Base-by-base conservation (phyloP, 176 grass and related monocot species). In the Oryza meyeriana region DNA sequence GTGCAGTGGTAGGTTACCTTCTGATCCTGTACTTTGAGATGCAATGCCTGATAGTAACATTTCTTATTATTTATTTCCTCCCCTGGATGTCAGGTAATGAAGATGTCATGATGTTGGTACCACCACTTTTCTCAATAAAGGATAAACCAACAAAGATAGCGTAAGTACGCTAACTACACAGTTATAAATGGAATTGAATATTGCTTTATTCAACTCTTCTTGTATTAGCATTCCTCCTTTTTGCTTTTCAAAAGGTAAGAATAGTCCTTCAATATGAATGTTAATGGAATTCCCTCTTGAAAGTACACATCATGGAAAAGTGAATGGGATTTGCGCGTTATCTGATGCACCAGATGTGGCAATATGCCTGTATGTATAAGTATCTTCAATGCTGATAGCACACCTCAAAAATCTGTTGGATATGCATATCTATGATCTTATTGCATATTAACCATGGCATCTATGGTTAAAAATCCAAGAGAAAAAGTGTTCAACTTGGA, bases 81-180 rank as follows among this genome's bases (percentile, higher is more conserved):
- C 69, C 38, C 40, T 88, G 16, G 34, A 81, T 84, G 55, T 38
- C 67, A 94, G 91, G 85, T 83, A 74, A 78, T 61, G 78, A 83
- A 65, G 86, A 91, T 81, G 83, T 91, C 28, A 94, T 98, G 95
- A 94, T 98, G 95, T 83, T 98, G 40, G 84, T 94, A 14, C 95
- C 95, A 33, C 92, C 86, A 33, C 86, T 94, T 16, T 98, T 98
- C 71, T 91, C 95, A 27, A n/a, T 82, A 24, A 98, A 98, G 85
- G 93, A 94, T 71, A 85, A 63, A 48, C 95, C 95, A 30, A 91
- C 93, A 83, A 91, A 91, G 35, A 92, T 93, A 75, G 90, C 86
- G 95, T 97, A 79, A 94, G 92, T 92, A 66, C 26, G 64, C 22
- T 81, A 61, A 25, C 79, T 69, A 79, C 66, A 76, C 8, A 64